Percentiles rank a stretch among this genome's conserved stretches.
phyloP scores from a whole-genome alignment of 2,329 filamentous ascomycete species.

The Sarocladiaceae sp. region DNA sequence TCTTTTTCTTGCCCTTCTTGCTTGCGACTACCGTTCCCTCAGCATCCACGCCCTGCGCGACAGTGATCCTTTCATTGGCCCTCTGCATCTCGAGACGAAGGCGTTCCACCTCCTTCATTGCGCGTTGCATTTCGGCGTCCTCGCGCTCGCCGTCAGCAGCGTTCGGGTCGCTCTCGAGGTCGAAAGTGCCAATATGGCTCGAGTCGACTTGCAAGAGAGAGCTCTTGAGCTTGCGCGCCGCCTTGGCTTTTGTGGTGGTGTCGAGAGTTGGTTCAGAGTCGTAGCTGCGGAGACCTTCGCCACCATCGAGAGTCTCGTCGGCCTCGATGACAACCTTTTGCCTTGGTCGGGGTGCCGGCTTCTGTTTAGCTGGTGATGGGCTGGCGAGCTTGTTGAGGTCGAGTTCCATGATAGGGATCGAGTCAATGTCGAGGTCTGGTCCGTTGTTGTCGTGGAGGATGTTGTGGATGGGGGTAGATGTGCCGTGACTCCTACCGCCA shows the following conservation, averaged over 20 bases:
- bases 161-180: slow-evolving; percentile 47
- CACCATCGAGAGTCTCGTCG: slow-evolving; percentile 64
- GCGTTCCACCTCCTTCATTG: slow-evolving; percentile 82
- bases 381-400: slow-evolving; percentile 56
- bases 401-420: slow-evolving; percentile 92
- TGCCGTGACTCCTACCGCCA: slow-evolving; percentile 36
- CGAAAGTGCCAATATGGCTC: slow-evolving; percentile 68
- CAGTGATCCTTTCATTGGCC: slow-evolving; percentile 67
- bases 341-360: slow-evolving; percentile 35
- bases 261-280: slow-evolving; percentile 50
- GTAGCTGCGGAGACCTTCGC: slow-evolving; percentile 37
- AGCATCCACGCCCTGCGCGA: slow-evolving; percentile 59
- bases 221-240: slow-evolving; percentile 49
- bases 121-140: slow-evolving; percentile 82
- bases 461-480: slow-evolving; percentile 71
- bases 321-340: slow-evolving; percentile 62
- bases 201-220: slow-evolving; percentile 79
- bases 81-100: slow-evolving; percentile 84
- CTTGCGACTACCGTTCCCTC: slow-evolving; percentile 62
- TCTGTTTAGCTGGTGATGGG: slow-evolving; percentile 24
- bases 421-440: slow-evolving; percentile 80
- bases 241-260: slow-evolving; percentile 40
- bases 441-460: slow-evolving; percentile 68
- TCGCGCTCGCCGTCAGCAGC: slow-evolving; percentile 62
- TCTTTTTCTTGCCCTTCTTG: slow-evolving; percentile 60